Base-by-base conservation (phyloP, 352 stramenopile species). In the Pythium aristosporum region DNA sequence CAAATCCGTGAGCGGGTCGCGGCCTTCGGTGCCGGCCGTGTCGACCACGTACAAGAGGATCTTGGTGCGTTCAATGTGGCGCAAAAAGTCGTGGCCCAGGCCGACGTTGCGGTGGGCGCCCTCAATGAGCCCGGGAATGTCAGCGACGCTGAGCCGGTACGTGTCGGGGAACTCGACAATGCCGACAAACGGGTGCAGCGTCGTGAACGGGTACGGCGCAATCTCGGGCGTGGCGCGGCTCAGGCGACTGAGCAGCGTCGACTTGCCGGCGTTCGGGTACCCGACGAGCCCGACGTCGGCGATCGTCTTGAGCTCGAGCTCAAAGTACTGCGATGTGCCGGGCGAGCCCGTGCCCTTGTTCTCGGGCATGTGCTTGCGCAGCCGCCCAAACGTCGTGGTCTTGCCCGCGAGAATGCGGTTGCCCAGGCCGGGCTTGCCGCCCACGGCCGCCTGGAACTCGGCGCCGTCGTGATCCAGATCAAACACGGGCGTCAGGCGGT, bases 221-320 rank as follows among this genome's bases (percentile, higher is more conserved):
- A 99, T 97, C 63, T 98, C 91, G 8, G 97, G 97, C 37, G 83
- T 94, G 1, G 96, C 96, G 18, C 85, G 84, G 46, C 90, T 98
- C 57, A 99, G 81, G 21, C 94, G 89, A 34, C 90, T 94, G 11
- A 99, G 78, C 43, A 99, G 74, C 36, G 88, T 98, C 15, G 84
- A 98, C 76, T 99, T 99, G 65, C 98, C 98, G 1, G 97, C 98
- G 76, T 99, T 99, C 2, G 98, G 98, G 68, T 98, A 99, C 21
- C 98, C 98, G 3, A 99, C 96, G 3, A 99, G 84, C 18, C 97
- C 98, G 42, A 99, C 85, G 73, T 99, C 97, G 6, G 98, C 98
- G 64, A 99, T 98, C 9, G 96, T 89, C 82, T 99, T 99, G 37
- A 99, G 81, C 71, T 99, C 96, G n/a, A 99, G 65, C 58, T 96